Percentiles rank a stretch among this genome's conserved stretches.
Conservation (phyloP, 768 basidiomycete species). For the Auricularia heimuer region DNA sequence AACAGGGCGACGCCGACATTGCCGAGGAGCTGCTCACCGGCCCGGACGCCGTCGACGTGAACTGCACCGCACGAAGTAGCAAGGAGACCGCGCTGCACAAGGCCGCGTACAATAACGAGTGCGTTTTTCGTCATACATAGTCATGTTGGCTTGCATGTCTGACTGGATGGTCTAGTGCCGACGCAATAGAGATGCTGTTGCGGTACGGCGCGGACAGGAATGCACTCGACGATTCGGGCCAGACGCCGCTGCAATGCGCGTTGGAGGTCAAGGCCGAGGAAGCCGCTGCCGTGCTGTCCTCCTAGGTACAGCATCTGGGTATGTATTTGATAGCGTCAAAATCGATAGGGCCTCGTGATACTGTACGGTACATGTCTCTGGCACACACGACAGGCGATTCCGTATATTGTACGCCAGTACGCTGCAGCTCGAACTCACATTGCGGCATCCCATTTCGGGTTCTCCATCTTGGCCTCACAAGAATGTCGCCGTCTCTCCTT, state of each 20-base stretch:
- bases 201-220: neutral
- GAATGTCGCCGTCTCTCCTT: too few relatives aligned
- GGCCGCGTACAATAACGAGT: neutral
- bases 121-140: neutral
- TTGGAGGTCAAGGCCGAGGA: neutral
- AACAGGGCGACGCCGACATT: neutral
- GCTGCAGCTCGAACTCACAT: too few relatives aligned
- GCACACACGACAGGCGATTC: too few relatives aligned
- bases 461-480: too few relatives aligned
- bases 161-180: neutral
- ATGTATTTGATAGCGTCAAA: too few relatives aligned
- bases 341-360: too few relatives aligned
- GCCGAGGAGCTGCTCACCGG: neutral
- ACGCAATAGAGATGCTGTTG: neutral
- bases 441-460: too few relatives aligned
- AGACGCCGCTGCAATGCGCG: neutral
- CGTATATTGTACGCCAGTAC: too few relatives aligned
- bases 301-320: too few relatives aligned
- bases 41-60: neutral
- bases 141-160: neutral
- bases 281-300: neutral
- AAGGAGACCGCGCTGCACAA: neutral
- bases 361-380: too few relatives aligned
- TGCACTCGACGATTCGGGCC: neutral
- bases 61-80: neutral